Conservation (phyloP, 2,329 filamentous ascomycete species). For the Colletotrichum destructivum region DNA sequence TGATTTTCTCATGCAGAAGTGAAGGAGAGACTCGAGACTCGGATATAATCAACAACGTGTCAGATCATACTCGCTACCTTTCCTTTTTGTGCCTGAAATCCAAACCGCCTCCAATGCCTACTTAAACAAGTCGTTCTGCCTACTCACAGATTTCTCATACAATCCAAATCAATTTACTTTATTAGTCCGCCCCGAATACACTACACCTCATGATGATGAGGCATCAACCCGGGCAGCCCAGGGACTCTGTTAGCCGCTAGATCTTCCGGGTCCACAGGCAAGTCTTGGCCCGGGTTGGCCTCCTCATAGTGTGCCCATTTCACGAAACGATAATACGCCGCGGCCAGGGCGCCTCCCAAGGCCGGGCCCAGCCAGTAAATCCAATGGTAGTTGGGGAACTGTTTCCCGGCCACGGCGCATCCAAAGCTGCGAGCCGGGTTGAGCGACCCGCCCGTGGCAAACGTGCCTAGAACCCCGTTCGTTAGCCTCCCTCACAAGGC, state of each 20-base stretch:
- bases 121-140: not conserved
- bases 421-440: slow-evolving; percentile 62
- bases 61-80: too few relatives aligned
- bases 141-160: too few relatives aligned
- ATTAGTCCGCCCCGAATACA: too few relatives aligned
- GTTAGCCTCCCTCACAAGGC: not conserved
- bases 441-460: slow-evolving; percentile 58
- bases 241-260: not conserved
- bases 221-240: not conserved
- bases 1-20: too few relatives aligned
- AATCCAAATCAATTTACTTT: too few relatives aligned
- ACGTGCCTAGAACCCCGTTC: slow-evolving; percentile 50
- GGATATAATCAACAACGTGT: too few relatives aligned
- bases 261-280: slow-evolving; percentile 7
- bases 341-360: slow-evolving; percentile 59
- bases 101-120: too few relatives aligned
- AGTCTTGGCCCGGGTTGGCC: slow-evolving; percentile 56
- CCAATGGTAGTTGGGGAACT: slow-evolving; percentile 58
- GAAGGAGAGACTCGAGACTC: too few relatives aligned
- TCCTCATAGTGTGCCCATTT: slow-evolving; percentile 62
- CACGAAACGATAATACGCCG: slow-evolving; percentile 58
- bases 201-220: slow-evolving; percentile 4
- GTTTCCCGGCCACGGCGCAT: slow-evolving; percentile 55
- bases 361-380: slow-evolving; percentile 63
- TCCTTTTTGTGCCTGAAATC: too few relatives aligned